Percentiles rank a stretch among this genome's conserved stretches.
Conservation (phyloP, 2,329 filamentous ascomycete species). For the Trichothecium sympodiale region DNA sequence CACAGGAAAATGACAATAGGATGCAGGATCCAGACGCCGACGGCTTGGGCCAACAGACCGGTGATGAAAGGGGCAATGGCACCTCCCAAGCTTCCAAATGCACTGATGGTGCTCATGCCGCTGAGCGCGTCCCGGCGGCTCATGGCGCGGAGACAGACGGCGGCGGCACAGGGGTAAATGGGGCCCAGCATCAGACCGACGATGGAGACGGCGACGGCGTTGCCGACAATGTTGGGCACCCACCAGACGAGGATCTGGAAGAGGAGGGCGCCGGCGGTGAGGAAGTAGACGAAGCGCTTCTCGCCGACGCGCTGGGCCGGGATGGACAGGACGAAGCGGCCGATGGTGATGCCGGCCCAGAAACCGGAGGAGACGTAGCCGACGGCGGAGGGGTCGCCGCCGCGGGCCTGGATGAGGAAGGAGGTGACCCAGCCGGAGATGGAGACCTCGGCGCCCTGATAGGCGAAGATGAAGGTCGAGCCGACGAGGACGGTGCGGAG, state of each 20-base stretch:
- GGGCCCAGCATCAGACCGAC: constrained; percentile 69
- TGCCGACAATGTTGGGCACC: constrained; percentile 62
- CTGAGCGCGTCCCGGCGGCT: constrained; percentile 48
- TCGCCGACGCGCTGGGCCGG: constrained; percentile 60
- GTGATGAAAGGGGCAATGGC: constrained; percentile 57
- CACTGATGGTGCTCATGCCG: constrained; percentile 56
- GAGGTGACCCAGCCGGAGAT: constrained; percentile 83
- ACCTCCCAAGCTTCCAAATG: constrained; percentile 59
- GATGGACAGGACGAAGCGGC: constrained; percentile 60
- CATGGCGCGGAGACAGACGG: constrained; percentile 51
- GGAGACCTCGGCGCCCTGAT: constrained; percentile 75
- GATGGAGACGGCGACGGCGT: constrained; percentile 56
- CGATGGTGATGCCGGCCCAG: constrained; percentile 65
- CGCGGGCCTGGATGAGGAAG: constrained; percentile 63
- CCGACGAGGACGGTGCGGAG: constrained; percentile 57
- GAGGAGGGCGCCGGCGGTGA: constrained; percentile 48
- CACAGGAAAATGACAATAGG: constrained; percentile 59
- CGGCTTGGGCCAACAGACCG: constrained; percentile 49
- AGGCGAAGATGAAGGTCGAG: constrained; percentile 73
- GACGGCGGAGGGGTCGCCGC: constrained; percentile 57
- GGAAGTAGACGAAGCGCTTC: constrained; percentile 52
- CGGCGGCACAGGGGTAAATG: constrained; percentile 63
- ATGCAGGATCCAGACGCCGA: constrained; percentile 52
- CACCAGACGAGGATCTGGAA: constrained; percentile 74
- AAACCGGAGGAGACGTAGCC: constrained; percentile 70